Percentiles rank a stretch among this genome's conserved stretches.
These are phyloP conservation scores for Sclerotinia glacialis DNA, from an alignment of 2,329 filamentous ascomycete species.

Conservation along the genomic window DNA sequence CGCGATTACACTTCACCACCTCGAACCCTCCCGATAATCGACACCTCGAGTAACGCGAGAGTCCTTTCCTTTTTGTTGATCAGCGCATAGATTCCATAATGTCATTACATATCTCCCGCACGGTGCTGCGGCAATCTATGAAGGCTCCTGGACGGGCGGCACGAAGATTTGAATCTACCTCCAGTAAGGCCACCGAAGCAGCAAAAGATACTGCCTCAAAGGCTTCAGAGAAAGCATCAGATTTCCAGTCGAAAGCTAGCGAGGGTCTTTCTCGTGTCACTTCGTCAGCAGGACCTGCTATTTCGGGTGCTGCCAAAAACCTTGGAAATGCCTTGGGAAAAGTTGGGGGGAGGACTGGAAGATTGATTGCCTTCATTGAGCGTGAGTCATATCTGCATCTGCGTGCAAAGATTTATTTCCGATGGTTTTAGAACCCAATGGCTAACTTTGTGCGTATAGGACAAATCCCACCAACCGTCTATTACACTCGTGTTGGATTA, in stretches of 20 bases:
- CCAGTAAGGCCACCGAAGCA: constrained; percentile 48
- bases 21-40: constrained; percentile 34
- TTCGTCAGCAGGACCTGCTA: constrained; percentile 73
- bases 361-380: constrained; percentile 75
- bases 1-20: constrained; percentile 30
- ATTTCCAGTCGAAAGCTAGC: constrained; percentile 63
- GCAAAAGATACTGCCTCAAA: constrained; percentile 46
- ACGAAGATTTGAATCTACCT: constrained; percentile 58
- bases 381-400: constrained; percentile 57
- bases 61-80: constrained; percentile 27
- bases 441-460: constrained; percentile 49
- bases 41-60: constrained; percentile 25
- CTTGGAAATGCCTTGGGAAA: constrained; percentile 65
- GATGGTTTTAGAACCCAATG: constrained; percentile 28
- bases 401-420: not conserved
- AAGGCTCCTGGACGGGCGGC: constrained; percentile 33
- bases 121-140: constrained; percentile 37
- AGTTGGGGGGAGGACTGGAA: constrained; percentile 80
- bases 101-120: constrained; percentile 37
- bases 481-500: constrained; percentile 86
- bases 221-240: constrained; percentile 45
- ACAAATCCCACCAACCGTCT: constrained; percentile 79
- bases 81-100: constrained; percentile 32
- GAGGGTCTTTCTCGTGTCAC: constrained; percentile 81
- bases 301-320: constrained; percentile 69